phyloP scores from a whole-genome alignment of 1,284 basidiomycete genomes.

The Singerocomus rubriflavus region DNA sequence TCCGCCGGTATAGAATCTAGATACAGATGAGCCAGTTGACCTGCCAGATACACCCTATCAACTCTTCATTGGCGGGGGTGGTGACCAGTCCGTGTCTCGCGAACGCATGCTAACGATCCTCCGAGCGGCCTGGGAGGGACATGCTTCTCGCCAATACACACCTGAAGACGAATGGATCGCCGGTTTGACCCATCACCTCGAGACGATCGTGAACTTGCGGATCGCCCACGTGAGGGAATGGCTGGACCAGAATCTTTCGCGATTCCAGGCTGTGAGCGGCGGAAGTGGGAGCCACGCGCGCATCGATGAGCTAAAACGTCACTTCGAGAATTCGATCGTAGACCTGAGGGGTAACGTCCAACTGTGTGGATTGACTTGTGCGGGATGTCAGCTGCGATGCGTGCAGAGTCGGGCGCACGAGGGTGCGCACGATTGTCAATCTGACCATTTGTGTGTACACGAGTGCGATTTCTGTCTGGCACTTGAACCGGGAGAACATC shows the following conservation, averaged over 20 bases:
- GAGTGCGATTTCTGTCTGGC: constrained; percentile 44
- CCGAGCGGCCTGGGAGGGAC: constrained; percentile 33
- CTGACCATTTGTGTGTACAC: constrained; percentile 44
- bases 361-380: constrained; percentile 48
- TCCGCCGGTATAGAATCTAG: constrained; percentile 41
- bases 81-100: constrained; percentile 21
- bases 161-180: constrained; percentile 42
- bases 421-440: constrained; percentile 46
- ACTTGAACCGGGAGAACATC: constrained; percentile 29
- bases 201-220: constrained; percentile 38
- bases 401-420: constrained; percentile 44
- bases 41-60: constrained; percentile 33
- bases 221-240: constrained; percentile 47
- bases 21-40: constrained; percentile 42
- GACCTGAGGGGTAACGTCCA: constrained; percentile 46
- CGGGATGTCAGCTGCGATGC: constrained; percentile 47
- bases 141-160: constrained; percentile 29
- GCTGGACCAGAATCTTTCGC: constrained; percentile 46
- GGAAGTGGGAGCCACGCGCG: constrained; percentile 34
- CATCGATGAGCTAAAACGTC: constrained; percentile 45
- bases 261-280: constrained; percentile 37
- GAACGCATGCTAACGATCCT: constrained; percentile 34
- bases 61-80: constrained; percentile 37
- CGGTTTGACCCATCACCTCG: constrained; percentile 38
- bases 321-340: constrained; percentile 40